These are phyloP conservation scores for Leptographium procerum DNA, from an alignment of 2,329 filamentous ascomycete genomes.

Conservation along the genomic window DNA sequence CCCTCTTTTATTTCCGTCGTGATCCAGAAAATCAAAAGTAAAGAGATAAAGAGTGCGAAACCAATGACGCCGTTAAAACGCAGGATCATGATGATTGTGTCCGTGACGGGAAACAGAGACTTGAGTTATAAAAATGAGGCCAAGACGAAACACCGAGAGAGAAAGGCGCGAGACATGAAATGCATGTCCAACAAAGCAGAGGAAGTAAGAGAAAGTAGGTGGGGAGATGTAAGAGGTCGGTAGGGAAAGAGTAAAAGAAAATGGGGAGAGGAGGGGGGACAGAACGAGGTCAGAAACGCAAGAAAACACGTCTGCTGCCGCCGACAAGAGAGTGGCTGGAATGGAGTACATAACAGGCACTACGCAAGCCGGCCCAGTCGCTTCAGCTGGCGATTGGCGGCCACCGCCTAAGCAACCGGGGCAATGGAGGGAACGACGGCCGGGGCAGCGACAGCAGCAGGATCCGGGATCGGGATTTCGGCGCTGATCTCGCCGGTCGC, in stretches of 20 bases:
- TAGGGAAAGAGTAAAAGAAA: neutral
- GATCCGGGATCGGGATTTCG: constrained; percentile 32
- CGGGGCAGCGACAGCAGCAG: constrained; percentile 24
- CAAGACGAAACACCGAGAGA: neutral
- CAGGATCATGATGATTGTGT: constrained; percentile 8
- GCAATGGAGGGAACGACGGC: constrained; percentile 32
- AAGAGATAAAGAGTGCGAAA: constrained; percentile 16
- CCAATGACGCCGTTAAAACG: constrained; percentile 17
- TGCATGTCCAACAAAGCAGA: neutral
- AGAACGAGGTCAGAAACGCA: neutral
- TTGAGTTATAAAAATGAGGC: constrained; percentile 1
- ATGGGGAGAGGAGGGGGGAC: neutral
- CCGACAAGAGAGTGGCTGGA: no score
- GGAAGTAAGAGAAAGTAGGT: neutral
- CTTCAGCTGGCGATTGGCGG: neutral
- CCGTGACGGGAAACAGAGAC: constrained; percentile 7
- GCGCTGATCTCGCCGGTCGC: constrained; percentile 36
- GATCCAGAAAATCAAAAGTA: constrained; percentile 17
- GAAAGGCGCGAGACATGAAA: neutral
- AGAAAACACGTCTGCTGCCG: neutral
- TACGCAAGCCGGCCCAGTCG: neutral
- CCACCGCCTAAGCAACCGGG: constrained; percentile 17
- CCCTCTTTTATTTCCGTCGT: constrained; percentile 13
- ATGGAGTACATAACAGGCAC: neutral
- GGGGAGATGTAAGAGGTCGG: neutral